Evolutionary conservation across 2,329 filamentous ascomycete species (phyloP), one percentile per base, ranked within the genome.

Genomic region (Didymella glomerata): DNA sequence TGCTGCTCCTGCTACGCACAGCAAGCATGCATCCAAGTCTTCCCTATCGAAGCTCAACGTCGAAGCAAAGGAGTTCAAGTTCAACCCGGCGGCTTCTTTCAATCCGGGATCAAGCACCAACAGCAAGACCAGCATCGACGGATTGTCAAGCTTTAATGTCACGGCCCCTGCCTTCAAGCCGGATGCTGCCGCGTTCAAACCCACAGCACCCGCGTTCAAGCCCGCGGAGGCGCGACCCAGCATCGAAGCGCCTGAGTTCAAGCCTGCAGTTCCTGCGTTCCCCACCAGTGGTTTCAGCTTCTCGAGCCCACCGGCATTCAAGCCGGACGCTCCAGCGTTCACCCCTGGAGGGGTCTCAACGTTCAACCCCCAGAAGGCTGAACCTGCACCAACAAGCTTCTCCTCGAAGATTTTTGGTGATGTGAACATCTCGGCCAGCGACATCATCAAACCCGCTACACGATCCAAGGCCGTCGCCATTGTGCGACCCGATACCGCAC

Each of bases 391-490:
- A n/a, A 68, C 70, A 20, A 71, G 62, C 49, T 69, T 71, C 38
- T 67, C 71, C 10, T 75, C 74, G 2, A 74, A 71, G 61, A 76
- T 76, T 47, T 77, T 77, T 52, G 73, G 74, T 7, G 64, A 72
- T 54, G 68, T 77, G 52, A 85, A 87, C 62, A 79, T 90, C 30
- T 85, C 82, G 54, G 76, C 83, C 30, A 82, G 84, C 14, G 88
- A 91, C 22, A 83, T 87, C 48, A 79, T 86, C 27, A 90, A 90
- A 69, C 85, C 88, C 7, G 76, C 79, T 0, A 92, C 90, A 78
- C 88, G 87, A 67, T 91, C 89, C 4, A 97, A 95, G 78, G 92
- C 92, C 10, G 85, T 97, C 54, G 90, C 93, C 0, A 96, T 97
- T 62, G 79, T 94, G 10, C 84, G 83, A 38, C 90, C 91, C 1